Base-by-base conservation (phyloP, 257 asterid species). In the Plantago ovata region DNA sequence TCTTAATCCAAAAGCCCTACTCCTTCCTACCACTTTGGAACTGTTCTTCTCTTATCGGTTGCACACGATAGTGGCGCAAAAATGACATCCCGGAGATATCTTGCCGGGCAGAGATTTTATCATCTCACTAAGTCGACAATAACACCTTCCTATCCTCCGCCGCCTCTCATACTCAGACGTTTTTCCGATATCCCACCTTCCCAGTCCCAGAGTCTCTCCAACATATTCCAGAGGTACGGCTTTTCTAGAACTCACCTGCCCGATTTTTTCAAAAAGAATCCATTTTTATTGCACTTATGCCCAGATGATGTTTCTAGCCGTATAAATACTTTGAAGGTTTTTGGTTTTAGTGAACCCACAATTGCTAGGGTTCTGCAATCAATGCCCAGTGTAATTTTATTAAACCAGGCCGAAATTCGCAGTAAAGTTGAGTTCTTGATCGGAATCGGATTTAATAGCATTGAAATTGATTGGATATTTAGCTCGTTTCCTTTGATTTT, bases 211-310 rank as follows among this genome's bases (percentile, higher is more conserved):
- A 69, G 69, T 58, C 72, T 84, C 64, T 66, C 77, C 43, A 73
- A 39, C 68, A 77, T 81, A 61, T 79, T 90, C 69, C 80, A 65
- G 50, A 77, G 79, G 73, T 79, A 87, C 53, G 96, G 91, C 38
- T 83, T 84, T 63, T 75, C 83, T 18, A 75, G 74, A 40, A 59
- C 69, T 24, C 67, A 72, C 9, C 44, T 82, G 58, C 76, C 73
- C 2, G 39, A 60, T 62, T 84, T 87, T 61, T 74, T 90, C 10
- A 64, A 56, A 56, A 76, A 62, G 57, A 82, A 82, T 44, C 76
- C 56, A 0, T 75, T 72, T 74, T 70, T 90, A 42, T 82, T 75
- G 36, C 52, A 69, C 57, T 45, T 85, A 28, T 64, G 53, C 66
- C 87, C 88, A 12, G 69, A 69, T 71, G 78, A 69, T 65, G 69